A percentile compares a stretch with the other conserved stretches of the same genome.
Conservation (phyloP, 1,284 basidiomycete genomes). For the Sparassis latifolia region DNA sequence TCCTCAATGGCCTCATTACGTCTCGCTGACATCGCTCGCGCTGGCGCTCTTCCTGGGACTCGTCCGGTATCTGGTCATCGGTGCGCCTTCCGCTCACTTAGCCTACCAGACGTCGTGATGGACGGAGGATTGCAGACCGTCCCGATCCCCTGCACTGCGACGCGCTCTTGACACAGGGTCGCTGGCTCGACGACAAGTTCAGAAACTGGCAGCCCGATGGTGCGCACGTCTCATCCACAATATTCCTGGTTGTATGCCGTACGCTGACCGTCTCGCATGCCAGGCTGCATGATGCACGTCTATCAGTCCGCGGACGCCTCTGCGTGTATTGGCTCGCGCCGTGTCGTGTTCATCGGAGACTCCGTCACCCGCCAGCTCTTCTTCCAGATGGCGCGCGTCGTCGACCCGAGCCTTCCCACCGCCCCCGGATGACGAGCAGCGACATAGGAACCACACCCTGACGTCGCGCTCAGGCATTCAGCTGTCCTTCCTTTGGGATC, state of each 20-base stretch:
- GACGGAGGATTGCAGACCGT: conserved; percentile 41
- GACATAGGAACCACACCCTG: conserved; percentile 60
- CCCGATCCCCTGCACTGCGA: conserved; percentile 69
- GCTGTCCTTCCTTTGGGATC: conserved; percentile 75
- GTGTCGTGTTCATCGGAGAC: conserved; percentile 79
- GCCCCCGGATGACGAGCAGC: conserved; percentile 51
- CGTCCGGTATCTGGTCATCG: conserved; percentile 39
- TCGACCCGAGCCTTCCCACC: conserved; percentile 52
- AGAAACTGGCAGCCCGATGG: conserved; percentile 84
- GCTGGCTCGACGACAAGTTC: conserved; percentile 67
- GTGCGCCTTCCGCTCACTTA: conserved; percentile 29
- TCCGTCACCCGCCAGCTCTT: conserved; percentile 76
- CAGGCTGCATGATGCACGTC: conserved; percentile 71
- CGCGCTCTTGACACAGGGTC: conserved; percentile 64
- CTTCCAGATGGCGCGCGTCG: conserved; percentile 60
- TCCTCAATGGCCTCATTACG: conserved; percentile 48
- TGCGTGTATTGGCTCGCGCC: conserved; percentile 45
- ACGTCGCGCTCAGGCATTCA: conserved; percentile 39
- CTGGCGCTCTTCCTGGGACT: conserved; percentile 38
- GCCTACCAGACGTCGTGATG: neutral
- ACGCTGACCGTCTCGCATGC: neutral
- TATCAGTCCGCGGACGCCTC: conserved; percentile 52
- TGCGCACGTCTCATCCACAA: conserved; percentile 25
- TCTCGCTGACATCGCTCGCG: conserved; percentile 33
- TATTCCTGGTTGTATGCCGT: neutral